phyloP scores from a whole-genome alignment of 78 protist genomes.

The Mantamonas sphyraenae region DNA sequence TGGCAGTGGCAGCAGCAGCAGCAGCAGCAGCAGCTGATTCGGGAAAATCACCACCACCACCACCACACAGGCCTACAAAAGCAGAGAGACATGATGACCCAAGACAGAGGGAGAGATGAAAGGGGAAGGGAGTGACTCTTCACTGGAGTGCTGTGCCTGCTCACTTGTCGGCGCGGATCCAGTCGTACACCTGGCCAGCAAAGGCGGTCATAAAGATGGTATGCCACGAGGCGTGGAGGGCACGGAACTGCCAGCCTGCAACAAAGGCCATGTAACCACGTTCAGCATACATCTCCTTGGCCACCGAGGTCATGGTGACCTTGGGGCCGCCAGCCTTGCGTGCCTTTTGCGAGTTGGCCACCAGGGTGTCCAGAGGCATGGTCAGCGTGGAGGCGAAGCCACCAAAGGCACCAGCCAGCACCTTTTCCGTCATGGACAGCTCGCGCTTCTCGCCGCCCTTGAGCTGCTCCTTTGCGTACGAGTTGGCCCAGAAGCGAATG shows the following conservation, averaged over 20 bases:
- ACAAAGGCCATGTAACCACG: not conserved
- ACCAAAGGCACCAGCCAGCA: not conserved
- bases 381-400: not conserved
- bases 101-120: no score
- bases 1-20: no score
- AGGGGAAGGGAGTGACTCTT: no score
- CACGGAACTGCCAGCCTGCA: not conserved
- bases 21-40: no score
- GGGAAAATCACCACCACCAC: no score
- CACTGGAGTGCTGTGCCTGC: no score
- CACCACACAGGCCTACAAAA: no score
- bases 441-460: no score
- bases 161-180: no score
- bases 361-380: constrained; percentile 2
- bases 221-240: not conserved
- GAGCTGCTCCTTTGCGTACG: no score
- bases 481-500: no score
- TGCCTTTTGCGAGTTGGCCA: constrained; percentile 5
- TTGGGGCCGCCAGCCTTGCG: not conserved
- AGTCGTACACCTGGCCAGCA: not conserved
- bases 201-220: not conserved
- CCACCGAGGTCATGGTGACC: not conserved
- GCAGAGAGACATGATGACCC: no score
- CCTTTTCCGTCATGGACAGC: constrained; percentile 6
- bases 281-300: not conserved